phyloP scores from a whole-genome alignment of 225 moss, liverwort and hornwort species.

The Neckera pumila region DNA sequence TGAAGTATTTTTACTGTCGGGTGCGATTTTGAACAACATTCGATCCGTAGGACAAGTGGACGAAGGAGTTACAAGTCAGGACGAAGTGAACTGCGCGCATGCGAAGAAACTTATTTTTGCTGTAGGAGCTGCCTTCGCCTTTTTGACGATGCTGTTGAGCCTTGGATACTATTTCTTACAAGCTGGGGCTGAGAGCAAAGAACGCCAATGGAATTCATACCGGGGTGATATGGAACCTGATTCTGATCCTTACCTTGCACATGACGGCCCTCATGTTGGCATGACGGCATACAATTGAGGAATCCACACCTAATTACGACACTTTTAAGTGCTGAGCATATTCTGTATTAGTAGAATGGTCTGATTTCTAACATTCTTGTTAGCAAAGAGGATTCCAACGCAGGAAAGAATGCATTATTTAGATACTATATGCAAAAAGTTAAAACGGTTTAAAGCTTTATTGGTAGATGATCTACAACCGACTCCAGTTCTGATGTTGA shows the following conservation, averaged over 20 bases:
- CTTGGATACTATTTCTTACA: slow-evolving; percentile 49
- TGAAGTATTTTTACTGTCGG: slow-evolving; percentile 14
- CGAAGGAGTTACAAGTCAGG: slow-evolving; percentile 8
- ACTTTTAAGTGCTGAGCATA: not conserved
- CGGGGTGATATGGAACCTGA: slow-evolving; percentile 3
- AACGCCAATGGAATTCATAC: slow-evolving; percentile 18
- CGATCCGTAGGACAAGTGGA: slow-evolving; percentile 11
- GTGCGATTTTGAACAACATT: slow-evolving; percentile 24
- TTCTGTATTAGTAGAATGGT: not conserved
- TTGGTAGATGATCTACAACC: not conserved
- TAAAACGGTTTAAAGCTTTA: not conserved
- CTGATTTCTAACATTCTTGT: not conserved
- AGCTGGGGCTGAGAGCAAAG: slow-evolving; percentile 25
- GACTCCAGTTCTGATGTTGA: not conserved
- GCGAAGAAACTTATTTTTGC: slow-evolving; percentile 56
- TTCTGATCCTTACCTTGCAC: slow-evolving; percentile 20
- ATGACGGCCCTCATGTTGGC: slow-evolving; percentile 44
- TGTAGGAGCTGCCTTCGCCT: slow-evolving; percentile 55
- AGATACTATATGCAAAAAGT: not conserved
- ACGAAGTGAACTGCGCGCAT: slow-evolving; percentile 27
- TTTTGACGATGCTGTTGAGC: slow-evolving; percentile 53
- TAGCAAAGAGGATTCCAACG: not conserved
- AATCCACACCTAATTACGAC: not conserved
- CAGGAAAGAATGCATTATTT: not conserved
- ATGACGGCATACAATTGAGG: slow-evolving; percentile 43